A percentile compares a stretch with the other conserved stretches of the same genome.
Conservation (phyloP, 441 rosid genomes). For the Adansonia grandidieri region DNA sequence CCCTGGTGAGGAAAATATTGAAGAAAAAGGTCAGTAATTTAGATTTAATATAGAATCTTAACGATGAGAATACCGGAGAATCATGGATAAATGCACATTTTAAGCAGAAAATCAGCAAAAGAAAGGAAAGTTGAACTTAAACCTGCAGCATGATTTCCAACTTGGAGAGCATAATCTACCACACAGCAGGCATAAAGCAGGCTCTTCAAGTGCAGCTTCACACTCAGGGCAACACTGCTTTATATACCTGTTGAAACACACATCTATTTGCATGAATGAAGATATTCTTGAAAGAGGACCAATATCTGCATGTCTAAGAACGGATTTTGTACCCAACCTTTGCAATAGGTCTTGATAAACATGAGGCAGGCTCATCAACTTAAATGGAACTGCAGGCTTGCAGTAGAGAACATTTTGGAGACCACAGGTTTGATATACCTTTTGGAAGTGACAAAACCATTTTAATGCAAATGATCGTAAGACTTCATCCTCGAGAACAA, state of each 20-base stretch:
- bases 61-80: neutral
- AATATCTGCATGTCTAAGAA: constrained; percentile 21
- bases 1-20: constrained; percentile 44
- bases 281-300: constrained; percentile 10
- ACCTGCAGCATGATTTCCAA: constrained; percentile 95
- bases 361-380: constrained; percentile 82
- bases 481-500: constrained; percentile 58
- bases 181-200: constrained; percentile 89
- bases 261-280: constrained; percentile 29
- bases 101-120: constrained; percentile 14
- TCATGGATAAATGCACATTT: constrained; percentile 16
- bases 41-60: neutral
- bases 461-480: constrained; percentile 53
- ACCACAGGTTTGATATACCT: constrained; percentile 45
- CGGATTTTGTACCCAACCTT: constrained; percentile 57
- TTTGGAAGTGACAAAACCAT: constrained; percentile 75
- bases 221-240: constrained; percentile 77
- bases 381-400: constrained; percentile 78
- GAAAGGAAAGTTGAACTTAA: constrained; percentile 28
- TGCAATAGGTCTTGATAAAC: constrained; percentile 84
- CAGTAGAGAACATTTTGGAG: constrained; percentile 44
- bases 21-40: neutral
- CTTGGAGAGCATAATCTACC: constrained; percentile 86
- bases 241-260: constrained; percentile 63
- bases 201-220: constrained; percentile 56